Evolutionary conservation across 164 flowering plant genomes (phyloP), one percentile per base, ranked within the genome.

Genomic region (Echeveria elegans): DNA sequence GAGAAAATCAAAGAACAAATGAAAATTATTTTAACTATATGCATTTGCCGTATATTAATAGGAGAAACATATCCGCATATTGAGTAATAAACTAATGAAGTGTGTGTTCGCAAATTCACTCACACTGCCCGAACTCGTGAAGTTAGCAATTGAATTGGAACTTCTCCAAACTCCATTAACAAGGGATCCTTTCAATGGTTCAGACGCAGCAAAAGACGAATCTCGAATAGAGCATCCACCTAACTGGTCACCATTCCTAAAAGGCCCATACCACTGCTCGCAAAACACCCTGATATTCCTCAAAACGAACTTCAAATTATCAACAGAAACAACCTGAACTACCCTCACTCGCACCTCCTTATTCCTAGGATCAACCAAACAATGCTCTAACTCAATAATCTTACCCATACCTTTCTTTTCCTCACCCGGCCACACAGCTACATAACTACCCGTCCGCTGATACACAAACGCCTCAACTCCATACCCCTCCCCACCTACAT

Each of bases 251-350:
- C 97, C 99, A 73, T 94, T 82, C 72, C 90, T 87, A 74, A 86
- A 94, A 5, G 97, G 97, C 6, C 99, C 99, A 77, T 89, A 89
- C 97, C 97, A 91, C 66, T 85, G 97, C 82, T 91, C 97, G 37
- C 86, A 63, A 56, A 89, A 94, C 2, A 94, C 95, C 69, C 65
- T 79, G 26, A 91, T 72, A 34, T 68, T 70, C 67, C 73, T 65
- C 73, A 89, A 66, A 28, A 63, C 71, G 36, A 77, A 40, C 67
- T 60, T 70, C 9, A 61, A n/a, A 31, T 76, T 71, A 38, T 78
- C 83, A 8, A 79, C 64, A 34, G 74, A 73, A 53, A 90, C 69
- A 72, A 73, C 75, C 76, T 89, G 97, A 75, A 85, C 73, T 52
- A 94, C 69, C 81, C 95, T 85, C 48, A 85, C 86, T 18, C 98